A percentile compares a stretch with the other conserved stretches of the same genome.
phyloP scores from a whole-genome alignment of 1,139 yeast genomes.

The Sporopachydermia cereana region DNA sequence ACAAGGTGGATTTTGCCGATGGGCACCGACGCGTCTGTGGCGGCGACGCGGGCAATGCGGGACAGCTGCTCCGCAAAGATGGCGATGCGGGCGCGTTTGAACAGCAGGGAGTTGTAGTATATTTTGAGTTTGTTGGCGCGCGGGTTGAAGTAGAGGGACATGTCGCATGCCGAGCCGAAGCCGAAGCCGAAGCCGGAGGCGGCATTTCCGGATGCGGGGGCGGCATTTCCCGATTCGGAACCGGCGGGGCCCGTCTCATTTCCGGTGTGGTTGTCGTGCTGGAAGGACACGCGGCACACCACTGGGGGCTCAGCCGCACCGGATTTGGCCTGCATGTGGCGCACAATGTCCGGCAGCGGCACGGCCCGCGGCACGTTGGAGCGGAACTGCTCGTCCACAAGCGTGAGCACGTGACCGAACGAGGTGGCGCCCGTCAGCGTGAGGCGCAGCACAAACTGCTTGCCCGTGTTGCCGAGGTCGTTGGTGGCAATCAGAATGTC shows the following conservation, averaged over 20 bases:
- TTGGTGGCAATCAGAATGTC: constrained; percentile 73
- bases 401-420: constrained; percentile 39
- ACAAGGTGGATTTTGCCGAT: constrained; percentile 58
- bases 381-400: constrained; percentile 34
- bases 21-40: constrained; percentile 25
- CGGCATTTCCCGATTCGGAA: constrained; percentile 3
- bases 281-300: constrained; percentile 53
- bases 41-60: constrained; percentile 35
- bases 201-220: not conserved
- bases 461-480: constrained; percentile 29
- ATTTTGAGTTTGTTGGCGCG: constrained; percentile 27
- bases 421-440: constrained; percentile 33
- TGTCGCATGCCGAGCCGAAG: constrained; percentile 46
- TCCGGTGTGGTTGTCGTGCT: constrained; percentile 28
- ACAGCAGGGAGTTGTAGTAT: constrained; percentile 68
- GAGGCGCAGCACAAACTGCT: constrained; percentile 51
- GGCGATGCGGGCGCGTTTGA: constrained; percentile 54
- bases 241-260: not conserved
- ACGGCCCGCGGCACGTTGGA: constrained; percentile 30
- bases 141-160: constrained; percentile 39
- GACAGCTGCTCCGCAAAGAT: constrained; percentile 63
- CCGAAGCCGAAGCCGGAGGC: not conserved
- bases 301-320: constrained; percentile 49
- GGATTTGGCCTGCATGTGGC: constrained; percentile 35
- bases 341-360: constrained; percentile 48